Percentiles rank a stretch among this genome's conserved stretches.
Conservation (phyloP, 2,329 filamentous ascomycete genomes). For the Alternaria triticimaculans region DNA sequence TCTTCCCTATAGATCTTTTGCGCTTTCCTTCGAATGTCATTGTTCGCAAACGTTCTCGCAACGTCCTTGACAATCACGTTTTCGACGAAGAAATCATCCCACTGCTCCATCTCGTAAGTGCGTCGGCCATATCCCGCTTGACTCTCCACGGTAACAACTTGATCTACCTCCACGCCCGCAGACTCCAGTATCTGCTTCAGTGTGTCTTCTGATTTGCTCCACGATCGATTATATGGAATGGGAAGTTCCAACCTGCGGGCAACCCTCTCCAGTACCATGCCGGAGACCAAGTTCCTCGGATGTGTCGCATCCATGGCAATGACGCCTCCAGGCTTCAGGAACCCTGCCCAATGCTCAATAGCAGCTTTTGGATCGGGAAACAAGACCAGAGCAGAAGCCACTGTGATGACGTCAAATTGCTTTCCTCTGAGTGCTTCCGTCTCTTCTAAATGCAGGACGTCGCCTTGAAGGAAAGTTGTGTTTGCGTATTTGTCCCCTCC, state of each 20-base stretch:
- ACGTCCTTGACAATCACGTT: constrained; percentile 37
- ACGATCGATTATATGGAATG: constrained; percentile 47
- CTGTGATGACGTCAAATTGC: constrained; percentile 47
- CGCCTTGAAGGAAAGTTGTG: constrained; percentile 45
- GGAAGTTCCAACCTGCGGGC: constrained; percentile 40
- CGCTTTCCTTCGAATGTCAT: constrained; percentile 43
- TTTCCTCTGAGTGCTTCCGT: constrained; percentile 30
- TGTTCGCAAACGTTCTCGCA: constrained; percentile 34
- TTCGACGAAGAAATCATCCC: constrained; percentile 47
- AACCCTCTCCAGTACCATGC: constrained; percentile 48
- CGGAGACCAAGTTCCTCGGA: constrained; percentile 46
- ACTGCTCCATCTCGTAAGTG: constrained; percentile 37
- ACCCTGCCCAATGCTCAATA: constrained; percentile 48
- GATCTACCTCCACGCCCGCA: constrained; percentile 46
- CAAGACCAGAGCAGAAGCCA: constrained; percentile 51
- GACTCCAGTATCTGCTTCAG: constrained; percentile 41
- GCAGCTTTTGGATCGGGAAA: constrained; percentile 48
- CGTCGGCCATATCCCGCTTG: constrained; percentile 43
- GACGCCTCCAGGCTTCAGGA: constrained; percentile 50
- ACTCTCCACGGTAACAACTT: constrained; percentile 39
- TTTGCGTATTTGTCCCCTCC: constrained; percentile 39
- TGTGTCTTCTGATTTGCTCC: constrained; percentile 43
- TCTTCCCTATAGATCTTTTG: constrained; percentile 45
- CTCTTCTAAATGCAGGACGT: constrained; percentile 46
- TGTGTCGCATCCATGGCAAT: constrained; percentile 51